Base-by-base conservation (phyloP, 1,139 yeast genomes). In the Chernovozyma sophiae-reginae region DNA sequence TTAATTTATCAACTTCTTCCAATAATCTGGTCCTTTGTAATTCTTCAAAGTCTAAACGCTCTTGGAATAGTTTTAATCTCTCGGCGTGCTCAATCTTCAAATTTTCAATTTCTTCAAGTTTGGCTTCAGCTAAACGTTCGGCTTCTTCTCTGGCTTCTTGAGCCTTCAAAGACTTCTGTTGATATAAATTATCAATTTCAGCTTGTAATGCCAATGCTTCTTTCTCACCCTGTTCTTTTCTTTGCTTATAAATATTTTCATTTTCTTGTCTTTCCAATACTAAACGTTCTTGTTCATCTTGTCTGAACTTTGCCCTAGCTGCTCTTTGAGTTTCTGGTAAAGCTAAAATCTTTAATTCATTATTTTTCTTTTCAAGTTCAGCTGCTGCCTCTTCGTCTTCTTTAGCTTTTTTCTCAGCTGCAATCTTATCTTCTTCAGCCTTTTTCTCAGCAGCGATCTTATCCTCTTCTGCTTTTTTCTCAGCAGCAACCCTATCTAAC, bases 1-100 rank as follows among this genome's bases (percentile, higher is more conserved):
- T 62, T 56, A 65, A 60, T 45, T 64, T 62, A 30, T 55, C 67
- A 41, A 65, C 68, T 47, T 65, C 72, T 40, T 62, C 69, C 38
- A 57, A 41, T 33, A 65, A 53, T 44, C 70, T 57, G 20, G 51
- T 43, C 44, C 60, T 65, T 50, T 64, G 67, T 36, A 61, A 48
- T 39, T 60, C 67, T 48, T 65, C 72, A 36, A 58, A 60, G 33
- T 58, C 65, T 38, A 62, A 53, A 42, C 61, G 55, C 35, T 60
- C 53, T 45, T 55, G 54, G 47, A 52, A 60, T 36, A 63, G 53
- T 41, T 39, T 52, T 40, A 61, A 45, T 42, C 55, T 58, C 25
- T 54, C 65, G 14, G 55, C 59, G 42, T 63, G 69, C 45, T 64
- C 70, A 19, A 46, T 48, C 47, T 60, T 61, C 50, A 64, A 57